Evolutionary conservation across 345 rosid species (phyloP), one percentile per base, ranked within the genome.

Genomic region (Iberis pinnata): DNA sequence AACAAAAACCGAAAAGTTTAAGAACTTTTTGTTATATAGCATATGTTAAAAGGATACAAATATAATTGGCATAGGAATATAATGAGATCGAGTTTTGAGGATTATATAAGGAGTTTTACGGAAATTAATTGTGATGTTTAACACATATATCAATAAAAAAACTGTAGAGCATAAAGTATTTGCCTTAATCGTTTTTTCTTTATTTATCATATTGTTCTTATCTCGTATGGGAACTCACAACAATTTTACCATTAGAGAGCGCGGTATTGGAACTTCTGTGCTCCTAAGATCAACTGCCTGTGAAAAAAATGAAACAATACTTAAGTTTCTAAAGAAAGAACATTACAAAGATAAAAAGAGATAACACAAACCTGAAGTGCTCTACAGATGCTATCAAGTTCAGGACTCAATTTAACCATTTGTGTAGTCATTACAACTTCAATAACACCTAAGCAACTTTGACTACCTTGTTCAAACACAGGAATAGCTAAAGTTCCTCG

Each of bases 241-340:
- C 27, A 25, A 9, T 2, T 37, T 74, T 76, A 89, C 97, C 97
- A 84, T 75, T 11, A 52, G 17, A 56, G 67, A 68, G 49, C 18
- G 67, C 31, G 69, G 35, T 27, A 73, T 51, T 6, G 66, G 76
- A 62, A 71, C 63, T 62, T 73, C 79, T 32, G 88, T 76, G 73
- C 89, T 76, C 59, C 81, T 73, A 53, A 92, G 88, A 81, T 87
- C 82, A 77, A 83, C 87, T 44, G 98, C 93, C 96, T 90, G 93
- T 60, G 18, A 40, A 14, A 14, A 32, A 16, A 13, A 31, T 7
- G 14, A 33, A 53, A 7, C 56, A 43, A 4, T 12, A 6, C 26
- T 7, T 26, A 33, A 18, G 43, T 3, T 31, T 52, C 35, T 40
- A 27, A 43, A 33, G 29, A 50, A 58, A 37, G 37, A 7, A 7